Conservation (phyloP, 805 yeast genomes). For the Lachancea waltii region DNA sequence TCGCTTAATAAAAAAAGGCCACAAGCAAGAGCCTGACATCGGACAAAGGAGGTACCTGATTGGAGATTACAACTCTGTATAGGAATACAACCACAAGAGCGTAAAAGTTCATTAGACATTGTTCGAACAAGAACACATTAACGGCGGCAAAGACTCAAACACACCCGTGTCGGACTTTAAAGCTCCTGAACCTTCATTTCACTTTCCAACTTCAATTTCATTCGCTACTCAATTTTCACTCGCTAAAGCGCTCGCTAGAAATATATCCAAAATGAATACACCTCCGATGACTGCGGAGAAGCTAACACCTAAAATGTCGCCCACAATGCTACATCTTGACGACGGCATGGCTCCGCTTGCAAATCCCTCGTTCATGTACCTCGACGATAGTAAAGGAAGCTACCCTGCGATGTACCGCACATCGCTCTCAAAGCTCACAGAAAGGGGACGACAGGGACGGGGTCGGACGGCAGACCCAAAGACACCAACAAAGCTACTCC, state of each 20-base stretch:
- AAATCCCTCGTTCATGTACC: constrained; percentile 27
- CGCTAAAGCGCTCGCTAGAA: too few relatives aligned
- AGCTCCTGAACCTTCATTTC: too few relatives aligned
- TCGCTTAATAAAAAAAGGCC: too few relatives aligned
- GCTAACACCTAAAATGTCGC: constrained; percentile 26
- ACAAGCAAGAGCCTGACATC: too few relatives aligned
- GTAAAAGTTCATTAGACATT: too few relatives aligned
- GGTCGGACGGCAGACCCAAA: constrained; percentile 10
- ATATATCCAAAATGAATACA: constrained; percentile 24
- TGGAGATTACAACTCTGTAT: too few relatives aligned
- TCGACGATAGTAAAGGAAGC: constrained; percentile 16
- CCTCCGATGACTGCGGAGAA: constrained; percentile 26
- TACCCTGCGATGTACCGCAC: constrained; percentile 24
- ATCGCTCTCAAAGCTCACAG: constrained; percentile 29
- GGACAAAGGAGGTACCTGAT: too few relatives aligned
- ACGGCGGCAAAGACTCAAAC: too few relatives aligned
- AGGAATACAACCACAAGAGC: too few relatives aligned
- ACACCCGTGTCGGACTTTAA: too few relatives aligned
- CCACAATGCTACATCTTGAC: constrained; percentile 25
- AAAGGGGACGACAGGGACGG: constrained; percentile 10
- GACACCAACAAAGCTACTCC: constrained; percentile 17
- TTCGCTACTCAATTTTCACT: constrained; percentile 1
- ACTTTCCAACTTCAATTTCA: constrained; percentile 7
- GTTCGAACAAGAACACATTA: too few relatives aligned
- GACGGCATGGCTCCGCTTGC: constrained; percentile 19